Percentiles rank a stretch among this genome's conserved stretches.
Evolutionary conservation across 768 basidiomycete species (phyloP).

Genomic region (Sistotremastrum suecicum): DNA sequence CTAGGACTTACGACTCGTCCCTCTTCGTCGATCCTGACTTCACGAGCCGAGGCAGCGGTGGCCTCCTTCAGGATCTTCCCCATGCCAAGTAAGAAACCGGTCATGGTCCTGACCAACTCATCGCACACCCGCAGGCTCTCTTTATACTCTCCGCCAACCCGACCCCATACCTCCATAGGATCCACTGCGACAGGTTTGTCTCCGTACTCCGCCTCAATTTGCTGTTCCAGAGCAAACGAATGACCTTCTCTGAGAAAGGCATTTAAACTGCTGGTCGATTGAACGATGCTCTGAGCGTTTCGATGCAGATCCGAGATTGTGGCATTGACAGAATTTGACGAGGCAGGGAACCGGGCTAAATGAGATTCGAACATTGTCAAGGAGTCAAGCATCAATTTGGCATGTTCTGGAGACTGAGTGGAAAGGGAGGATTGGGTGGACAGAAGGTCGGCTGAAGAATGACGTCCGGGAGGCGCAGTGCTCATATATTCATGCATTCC

Average conservation of each 20-base stretch:
- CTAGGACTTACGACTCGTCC: slow-evolving; percentile 17
- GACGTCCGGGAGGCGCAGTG: slow-evolving; percentile 1
- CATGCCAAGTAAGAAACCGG: slow-evolving; percentile 60
- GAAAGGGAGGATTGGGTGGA: slow-evolving; percentile 5
- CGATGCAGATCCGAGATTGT: slow-evolving; percentile 40
- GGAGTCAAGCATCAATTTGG: slow-evolving; percentile 55
- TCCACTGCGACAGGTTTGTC: slow-evolving; percentile 25
- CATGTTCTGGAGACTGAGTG: slow-evolving; percentile 34
- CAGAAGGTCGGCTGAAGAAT: background rate
- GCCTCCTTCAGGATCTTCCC: slow-evolving; percentile 56
- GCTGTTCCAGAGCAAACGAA: slow-evolving; percentile 48
- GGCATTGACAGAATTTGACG: slow-evolving; percentile 23
- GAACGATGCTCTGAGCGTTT: slow-evolving; percentile 49
- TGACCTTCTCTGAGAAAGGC: slow-evolving; percentile 41
- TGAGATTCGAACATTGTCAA: slow-evolving; percentile 57
- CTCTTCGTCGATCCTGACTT: slow-evolving; percentile 21
- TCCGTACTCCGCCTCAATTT: slow-evolving; percentile 64
- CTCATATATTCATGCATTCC: no score
- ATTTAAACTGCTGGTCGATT: slow-evolving; percentile 55
- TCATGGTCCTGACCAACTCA: slow-evolving; percentile 64
- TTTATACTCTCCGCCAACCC: slow-evolving; percentile 56
- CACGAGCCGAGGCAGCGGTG: slow-evolving; percentile 29
- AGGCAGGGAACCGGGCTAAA: slow-evolving; percentile 38
- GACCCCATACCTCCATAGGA: slow-evolving; percentile 48
- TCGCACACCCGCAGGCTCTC: slow-evolving; percentile 62